Base-by-base conservation (phyloP, 805 yeast species). In the Saturnispora silvae region DNA sequence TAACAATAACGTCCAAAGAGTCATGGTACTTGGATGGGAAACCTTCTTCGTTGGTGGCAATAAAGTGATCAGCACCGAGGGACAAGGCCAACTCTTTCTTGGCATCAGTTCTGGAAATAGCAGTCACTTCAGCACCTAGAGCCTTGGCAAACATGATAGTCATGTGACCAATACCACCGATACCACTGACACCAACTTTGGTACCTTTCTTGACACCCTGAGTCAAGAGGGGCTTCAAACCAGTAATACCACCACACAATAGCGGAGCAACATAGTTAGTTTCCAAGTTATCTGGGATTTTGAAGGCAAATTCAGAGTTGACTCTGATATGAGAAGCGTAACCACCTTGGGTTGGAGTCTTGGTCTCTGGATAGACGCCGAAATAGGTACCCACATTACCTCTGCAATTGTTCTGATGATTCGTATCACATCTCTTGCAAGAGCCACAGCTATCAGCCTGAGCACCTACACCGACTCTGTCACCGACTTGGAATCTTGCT, bases 191-290 rank as follows among this genome's bases (percentile, higher is more conserved):
- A 46, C 74, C 78, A 34, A 72, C 72, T 35, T 58, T 64, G 44
- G 62, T 63, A 35, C 73, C 74, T 32, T 67, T 64, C 39, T 68
- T 72, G 48, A 60, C 63, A 26, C 65, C 67, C 14, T 53, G 46
- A 5, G 48, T 48, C 7, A 51, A 37, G 45, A 71, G 53, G 17
- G 78, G 78, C 20, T 71, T 66, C 47, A 58, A 72, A 15, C 65
- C 71, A 7, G 77, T 72, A 40, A 70, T 58, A 33, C 77, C 78
- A 40, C 73, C 78, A 56, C 77, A 72, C 50, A 72, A 51, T 56
- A 72, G 53, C 20, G 78, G 77, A 17, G 76, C 76, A 31, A 64
- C 74, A 30, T 49, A 52, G 22, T 50, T 55, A 6, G 68, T 52
- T n/a, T 51, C 57, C 40, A 72, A 46, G 11, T 37, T 51, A 5